Evolutionary conservation across 140 eudicot genomes (phyloP), one percentile per base, ranked within the genome.

Genomic region (Anethum foeniculum): DNA sequence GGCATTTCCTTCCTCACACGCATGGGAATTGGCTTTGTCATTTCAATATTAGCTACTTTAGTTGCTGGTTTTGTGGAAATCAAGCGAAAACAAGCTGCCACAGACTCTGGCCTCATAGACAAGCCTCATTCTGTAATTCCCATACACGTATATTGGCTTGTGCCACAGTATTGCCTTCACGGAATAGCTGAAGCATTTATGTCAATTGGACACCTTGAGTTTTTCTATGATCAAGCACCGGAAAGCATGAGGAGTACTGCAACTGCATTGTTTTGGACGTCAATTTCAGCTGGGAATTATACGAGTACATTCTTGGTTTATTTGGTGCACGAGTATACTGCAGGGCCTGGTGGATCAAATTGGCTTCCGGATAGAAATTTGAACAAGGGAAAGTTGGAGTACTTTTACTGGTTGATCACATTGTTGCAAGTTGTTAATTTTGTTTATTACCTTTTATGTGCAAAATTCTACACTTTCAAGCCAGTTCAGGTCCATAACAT

Each of bases 231-330:
- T 67, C 99, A 94, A 80, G 88, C 99, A 13, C 99, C 99, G 0
- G 99, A 94, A 81, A 94, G 99, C 77, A 94, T 94, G 99, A 89
- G 93, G 79, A 94, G 97, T 81, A 92, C 95, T 0, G 97, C 95
- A 0, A 87, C 88, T 13, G 99, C 97, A 6, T 76, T 94, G 85
- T 94, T 92, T 84, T 94, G 99, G 99, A 80, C 80, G 67, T 75
- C 99, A 49, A 92, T 94, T 41, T 90, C 99, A 1, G 89, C 87
- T 3, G 99, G 99, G 82, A 94, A 88, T 82, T 94, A 94, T 68
- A 30, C 85, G 28, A 92, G 99, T 79, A 87, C 97, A 10, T 75
- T 94, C 71, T 38, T 94, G 89, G 96, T 94, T 36, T 82, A 95
- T 0, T 41, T 92, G 78, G 90, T 94, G 85, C 99, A 94, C 76